phyloP scores from a whole-genome alignment of 805 yeast genomes.

The Lipomyces sp. region DNA sequence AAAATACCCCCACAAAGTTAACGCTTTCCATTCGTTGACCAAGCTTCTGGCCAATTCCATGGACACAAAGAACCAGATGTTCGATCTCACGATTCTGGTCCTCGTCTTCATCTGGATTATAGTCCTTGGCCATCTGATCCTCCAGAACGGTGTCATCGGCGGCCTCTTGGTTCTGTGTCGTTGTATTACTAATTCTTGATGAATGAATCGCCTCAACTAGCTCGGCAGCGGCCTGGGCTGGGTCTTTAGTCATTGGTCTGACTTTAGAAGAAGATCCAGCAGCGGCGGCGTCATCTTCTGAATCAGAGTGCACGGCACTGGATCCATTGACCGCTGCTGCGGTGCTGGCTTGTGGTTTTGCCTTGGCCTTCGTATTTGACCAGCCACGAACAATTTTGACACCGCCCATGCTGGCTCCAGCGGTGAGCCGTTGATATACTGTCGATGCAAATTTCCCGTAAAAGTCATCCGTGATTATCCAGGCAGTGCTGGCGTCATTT shows the following conservation, averaged over 20 bases:
- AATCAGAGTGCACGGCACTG: neutral
- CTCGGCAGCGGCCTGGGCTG: slow-evolving; percentile 6
- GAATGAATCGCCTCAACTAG: slow-evolving; percentile 7
- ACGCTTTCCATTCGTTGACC: slow-evolving; percentile 76
- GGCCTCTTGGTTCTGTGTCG: slow-evolving; percentile 15
- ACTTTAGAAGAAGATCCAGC: neutral
- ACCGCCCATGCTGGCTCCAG: slow-evolving; percentile 32
- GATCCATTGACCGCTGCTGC: neutral
- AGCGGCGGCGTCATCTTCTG: slow-evolving; percentile 1
- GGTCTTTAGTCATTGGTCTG: neutral
- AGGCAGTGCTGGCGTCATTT: slow-evolving; percentile 29
- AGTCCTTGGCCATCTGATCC: slow-evolving; percentile 35
- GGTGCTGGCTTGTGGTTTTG: slow-evolving; percentile 1
- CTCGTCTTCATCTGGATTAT: slow-evolving; percentile 20
- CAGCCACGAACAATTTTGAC: slow-evolving; percentile 33
- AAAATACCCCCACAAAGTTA: slow-evolving; percentile 63
- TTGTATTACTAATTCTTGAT: neutral
- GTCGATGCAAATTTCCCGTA: slow-evolving; percentile 30
- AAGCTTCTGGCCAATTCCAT: slow-evolving; percentile 90
- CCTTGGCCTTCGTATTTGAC: slow-evolving; percentile 9
- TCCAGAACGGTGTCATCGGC: slow-evolving; percentile 18
- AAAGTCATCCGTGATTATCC: slow-evolving; percentile 31
- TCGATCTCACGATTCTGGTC: slow-evolving; percentile 44
- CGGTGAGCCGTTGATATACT: slow-evolving; percentile 25
- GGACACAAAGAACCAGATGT: slow-evolving; percentile 79